Base-by-base conservation (phyloP, 1,284 basidiomycete species). In the Inonotus obliquus region DNA sequence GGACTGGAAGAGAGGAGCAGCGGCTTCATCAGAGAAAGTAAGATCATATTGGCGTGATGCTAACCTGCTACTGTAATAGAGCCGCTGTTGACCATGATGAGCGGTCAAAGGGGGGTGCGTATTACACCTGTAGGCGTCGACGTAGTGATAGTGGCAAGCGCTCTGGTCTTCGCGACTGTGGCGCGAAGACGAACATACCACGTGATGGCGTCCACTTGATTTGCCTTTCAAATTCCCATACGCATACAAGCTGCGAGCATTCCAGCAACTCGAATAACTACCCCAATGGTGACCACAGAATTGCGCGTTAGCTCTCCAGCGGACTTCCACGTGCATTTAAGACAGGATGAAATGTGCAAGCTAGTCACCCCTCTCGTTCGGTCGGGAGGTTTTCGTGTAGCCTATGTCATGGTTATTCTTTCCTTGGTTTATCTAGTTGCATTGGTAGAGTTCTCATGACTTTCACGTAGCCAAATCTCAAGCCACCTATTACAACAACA, bases 241-340 rank as follows among this genome's bases (percentile, higher is more conserved):
- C n/a, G n/a, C n/a, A n/a, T n/a, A n/a, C n/a, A n/a, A n/a, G 11
- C 23, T 37, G 14, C 25, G 4, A 32, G 32, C 3, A 25, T n/a
- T 21, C 44, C 27, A 44, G 39, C 55, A 17, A 1, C 17, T 11
- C 7, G 13, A 45, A 19, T 39, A 4, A 19, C 4, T 39, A 53
- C 60, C 19, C 29, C 47, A 61, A 70, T 68, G 63, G 4, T 37
- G 1, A 74, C 77, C 69, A 76, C 77, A n/a, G 65, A 64, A 56
- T 77, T 85, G 60, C 71, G 76, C 52, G 73, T 95, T 51, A 73
- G 81, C 6, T 84, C 91, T 0, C 94, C 94, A 19, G 92, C 94
- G 51, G 94, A 97, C 77, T 97, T 96, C 72, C 96, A 99, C 78
- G 96, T 98, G 65, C 97, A 99, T 73, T 86, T 99, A 38, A 87